Base-by-base conservation (phyloP, 2,329 filamentous ascomycete species). In the Davidsoniella virescens region DNA sequence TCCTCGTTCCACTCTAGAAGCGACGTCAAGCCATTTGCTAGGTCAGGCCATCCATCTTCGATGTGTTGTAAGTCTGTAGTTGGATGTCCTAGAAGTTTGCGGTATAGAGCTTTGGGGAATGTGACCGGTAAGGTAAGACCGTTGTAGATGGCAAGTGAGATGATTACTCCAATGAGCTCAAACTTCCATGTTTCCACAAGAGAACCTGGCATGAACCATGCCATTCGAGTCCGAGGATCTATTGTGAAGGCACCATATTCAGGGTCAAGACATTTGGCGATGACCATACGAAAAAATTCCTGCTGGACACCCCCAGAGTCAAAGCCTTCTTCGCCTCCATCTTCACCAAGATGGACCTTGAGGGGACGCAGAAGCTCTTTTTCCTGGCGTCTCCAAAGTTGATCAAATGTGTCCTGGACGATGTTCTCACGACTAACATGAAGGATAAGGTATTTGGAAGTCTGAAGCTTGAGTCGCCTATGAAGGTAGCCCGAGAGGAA, bases 251-350 rank as follows among this genome's bases (percentile, higher is more conserved):
- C 78, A 1, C 83, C 87, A 59, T 84, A 86, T 41, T 80, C 73
- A 4, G 86, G 82, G 57, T 86, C 73, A 43, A 96, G 72, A 3
- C 84, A 84, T 59, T 94, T 82, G 1, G 78, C 77, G 57, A 95
- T 80, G 16, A 85, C 79, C 25, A 95, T 66, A 14, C 87, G 79
- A 66, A 98, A 96, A 62, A 94, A 96, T 56, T 98, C 92, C 61
- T 94, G 88, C 58, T 95, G 90, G 1, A 98, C 88, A 55, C 92
- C 92, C 41, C 92, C 92, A 45, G 90, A 87, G 62, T 98, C 92
- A 33, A 93, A 78, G 0, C 92, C 92, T 61, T 93, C 81, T 63
- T 96, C 92, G 26, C 87, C 86, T 49, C 72, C 71, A 33, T 86
- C 80, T 60, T 87, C 82, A 3, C 87, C 87, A 52, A 96, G 76